A percentile compares a stretch with the other conserved stretches of the same genome.
Evolutionary conservation across 2,329 filamentous ascomycete genomes (phyloP).

Genomic region (Fusarium sp.): DNA sequence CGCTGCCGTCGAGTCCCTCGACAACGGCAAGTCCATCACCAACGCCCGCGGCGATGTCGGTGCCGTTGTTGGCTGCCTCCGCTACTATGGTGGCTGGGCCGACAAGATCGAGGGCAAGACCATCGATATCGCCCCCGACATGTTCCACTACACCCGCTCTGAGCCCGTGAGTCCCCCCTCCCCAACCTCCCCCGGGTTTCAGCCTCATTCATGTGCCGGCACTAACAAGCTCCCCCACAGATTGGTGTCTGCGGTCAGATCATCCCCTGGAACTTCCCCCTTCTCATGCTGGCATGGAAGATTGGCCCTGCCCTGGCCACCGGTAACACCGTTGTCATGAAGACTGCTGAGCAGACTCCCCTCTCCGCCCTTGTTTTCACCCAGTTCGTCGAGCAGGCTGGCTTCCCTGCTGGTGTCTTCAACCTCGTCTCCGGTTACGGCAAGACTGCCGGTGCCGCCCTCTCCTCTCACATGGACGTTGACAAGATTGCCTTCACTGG

Average conservation of each 20-base stretch:
- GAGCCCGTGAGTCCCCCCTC: slow-evolving; percentile 72
- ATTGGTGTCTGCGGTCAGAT: slow-evolving; percentile 87
- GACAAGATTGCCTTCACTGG: slow-evolving; percentile 89
- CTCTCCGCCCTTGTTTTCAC: slow-evolving; percentile 76
- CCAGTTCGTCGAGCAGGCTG: slow-evolving; percentile 77
- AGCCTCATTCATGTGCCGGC: background rate
- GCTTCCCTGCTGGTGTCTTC: slow-evolving; percentile 82
- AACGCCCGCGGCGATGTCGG: slow-evolving; percentile 82
- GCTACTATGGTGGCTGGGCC: slow-evolving; percentile 84
- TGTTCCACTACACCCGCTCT: slow-evolving; percentile 83
- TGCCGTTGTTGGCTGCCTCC: slow-evolving; percentile 75
- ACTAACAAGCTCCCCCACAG: slow-evolving; percentile 39
- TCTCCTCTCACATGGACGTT: slow-evolving; percentile 81
- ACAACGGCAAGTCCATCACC: slow-evolving; percentile 86
- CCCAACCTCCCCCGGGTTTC: background rate
- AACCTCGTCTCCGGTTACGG: slow-evolving; percentile 85
- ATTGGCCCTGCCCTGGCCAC: slow-evolving; percentile 78
- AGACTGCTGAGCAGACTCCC: slow-evolving; percentile 82
- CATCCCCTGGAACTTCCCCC: slow-evolving; percentile 90
- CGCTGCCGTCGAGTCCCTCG: slow-evolving; percentile 85
- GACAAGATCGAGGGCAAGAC: slow-evolving; percentile 94
- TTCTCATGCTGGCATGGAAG: slow-evolving; percentile 88
- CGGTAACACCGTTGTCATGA: slow-evolving; percentile 79
- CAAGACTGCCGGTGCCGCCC: slow-evolving; percentile 80
- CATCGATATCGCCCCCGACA: slow-evolving; percentile 80